Percentiles rank a stretch among this genome's conserved stretches.
These are phyloP conservation scores for Cyberlindnera lachancei DNA, from an alignment of 805 yeast species.

Conservation along the genomic window DNA sequence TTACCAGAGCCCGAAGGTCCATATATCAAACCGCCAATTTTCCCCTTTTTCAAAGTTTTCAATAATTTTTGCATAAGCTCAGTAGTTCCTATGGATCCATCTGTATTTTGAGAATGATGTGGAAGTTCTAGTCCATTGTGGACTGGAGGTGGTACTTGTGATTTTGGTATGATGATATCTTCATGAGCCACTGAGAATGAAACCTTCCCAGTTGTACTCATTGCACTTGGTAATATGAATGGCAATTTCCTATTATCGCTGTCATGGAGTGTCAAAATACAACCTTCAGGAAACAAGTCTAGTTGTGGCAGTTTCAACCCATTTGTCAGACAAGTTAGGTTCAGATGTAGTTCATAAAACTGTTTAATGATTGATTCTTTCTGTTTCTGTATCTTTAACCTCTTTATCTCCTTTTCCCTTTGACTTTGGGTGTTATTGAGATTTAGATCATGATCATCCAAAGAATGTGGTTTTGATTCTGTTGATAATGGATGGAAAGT, in stretches of 20 bases:
- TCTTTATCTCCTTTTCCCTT: conserved; percentile 16
- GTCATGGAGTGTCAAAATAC: conserved; percentile 41
- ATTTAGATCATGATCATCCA: conserved; percentile 12
- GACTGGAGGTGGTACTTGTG: conserved; percentile 15
- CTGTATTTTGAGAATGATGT: too few species aligned
- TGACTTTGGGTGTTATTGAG: conserved; percentile 16
- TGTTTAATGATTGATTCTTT: conserved; percentile 19
- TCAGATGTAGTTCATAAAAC: conserved; percentile 10
- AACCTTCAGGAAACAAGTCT: conserved; percentile 52
- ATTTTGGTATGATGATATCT: conserved; percentile 26
- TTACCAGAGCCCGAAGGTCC: conserved; percentile 87
- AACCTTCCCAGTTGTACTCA: conserved; percentile 28
- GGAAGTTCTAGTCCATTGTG: background rate
- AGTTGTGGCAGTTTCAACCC: conserved; percentile 44
- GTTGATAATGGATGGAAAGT: conserved; percentile 50
- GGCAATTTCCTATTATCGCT: too few species aligned
- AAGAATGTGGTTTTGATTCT: conserved; percentile 26
- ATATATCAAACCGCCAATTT: conserved; percentile 51
- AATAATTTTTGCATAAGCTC: conserved; percentile 31
- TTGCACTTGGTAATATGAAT: conserved; percentile 34
- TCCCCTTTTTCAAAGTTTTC: conserved; percentile 35
- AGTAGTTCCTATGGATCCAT: conserved; percentile 52
- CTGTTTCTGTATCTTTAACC: conserved; percentile 13
- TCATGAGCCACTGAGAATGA: conserved; percentile 45
- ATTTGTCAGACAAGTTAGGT: conserved; percentile 39